Conservation (phyloP, 768 basidiomycete species). For the Brasilioporus rufonigricans region DNA sequence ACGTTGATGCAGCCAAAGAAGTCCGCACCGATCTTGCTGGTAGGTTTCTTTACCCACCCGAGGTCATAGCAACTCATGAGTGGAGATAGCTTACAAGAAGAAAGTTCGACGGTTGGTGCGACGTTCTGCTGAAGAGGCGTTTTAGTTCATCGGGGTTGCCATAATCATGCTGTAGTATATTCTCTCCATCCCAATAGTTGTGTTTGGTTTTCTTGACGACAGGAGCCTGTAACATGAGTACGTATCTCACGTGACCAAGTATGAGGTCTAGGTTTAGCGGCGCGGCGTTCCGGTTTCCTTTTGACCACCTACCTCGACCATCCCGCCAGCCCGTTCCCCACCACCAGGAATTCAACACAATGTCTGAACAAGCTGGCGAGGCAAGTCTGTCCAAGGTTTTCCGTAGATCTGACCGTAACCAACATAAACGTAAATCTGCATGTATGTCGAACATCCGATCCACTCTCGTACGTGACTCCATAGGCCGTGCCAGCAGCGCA, state of each 20-base stretch:
- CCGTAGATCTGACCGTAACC: constrained; percentile 23
- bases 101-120: constrained; percentile 90
- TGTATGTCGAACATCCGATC: constrained; percentile 32
- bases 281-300: not conserved
- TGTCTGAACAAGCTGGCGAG: constrained; percentile 44
- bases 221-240: no score
- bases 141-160: constrained; percentile 44
- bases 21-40: constrained; percentile 63
- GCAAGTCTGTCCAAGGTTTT: constrained; percentile 29
- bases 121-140: constrained; percentile 86
- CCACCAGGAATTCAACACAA: constrained; percentile 8
- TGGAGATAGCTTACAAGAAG: constrained; percentile 79
- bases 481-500: constrained; percentile 80
- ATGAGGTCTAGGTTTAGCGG: not conserved
- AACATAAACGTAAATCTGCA: constrained; percentile 31
- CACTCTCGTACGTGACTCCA: constrained; percentile 19
- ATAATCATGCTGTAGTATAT: constrained; percentile 15
- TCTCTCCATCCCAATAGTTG: constrained; percentile 9
- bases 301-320: constrained; percentile 9
- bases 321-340: constrained; percentile 10
- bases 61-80: constrained; percentile 11
- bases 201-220: not conserved
- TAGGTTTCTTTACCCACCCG: constrained; percentile 31
- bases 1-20: constrained; percentile 94
- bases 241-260: constrained; percentile 23